phyloP scores from a whole-genome alignment of 805 yeast species.

The Kurtzmaniella cleridarum region DNA sequence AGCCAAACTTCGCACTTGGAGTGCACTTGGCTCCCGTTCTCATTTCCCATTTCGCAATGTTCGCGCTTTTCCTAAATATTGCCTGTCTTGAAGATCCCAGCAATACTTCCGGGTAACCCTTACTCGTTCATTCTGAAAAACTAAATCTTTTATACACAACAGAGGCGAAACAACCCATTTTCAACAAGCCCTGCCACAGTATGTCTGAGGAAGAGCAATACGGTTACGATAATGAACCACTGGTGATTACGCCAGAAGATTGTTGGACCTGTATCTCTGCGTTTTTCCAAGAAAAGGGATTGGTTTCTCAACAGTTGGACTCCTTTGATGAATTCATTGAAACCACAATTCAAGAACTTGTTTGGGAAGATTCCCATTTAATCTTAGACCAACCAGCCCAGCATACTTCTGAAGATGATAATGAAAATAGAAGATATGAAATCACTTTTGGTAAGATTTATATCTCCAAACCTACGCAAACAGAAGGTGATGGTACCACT shows the following conservation, averaged over 20 bases:
- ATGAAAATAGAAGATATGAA: conserved; percentile 87
- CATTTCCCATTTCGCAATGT: too few relatives aligned
- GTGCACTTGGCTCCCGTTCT: too few relatives aligned
- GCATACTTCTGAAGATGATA: conserved; percentile 86
- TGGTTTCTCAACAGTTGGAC: conserved; percentile 96
- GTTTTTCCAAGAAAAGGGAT: conserved; percentile 92
- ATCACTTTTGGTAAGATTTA: conserved; percentile 97
- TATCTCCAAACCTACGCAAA: conserved; percentile 94
- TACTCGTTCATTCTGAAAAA: too few relatives aligned
- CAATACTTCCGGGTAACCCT: too few relatives aligned
- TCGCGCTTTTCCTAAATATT: too few relatives aligned
- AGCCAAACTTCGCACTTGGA: too few relatives aligned
- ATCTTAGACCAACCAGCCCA: conserved; percentile 98
- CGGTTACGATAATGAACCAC: conserved; percentile 61
- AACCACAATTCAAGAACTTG: conserved; percentile 93
- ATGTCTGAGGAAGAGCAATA: conserved; percentile 52
- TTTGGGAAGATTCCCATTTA: conserved; percentile 90
- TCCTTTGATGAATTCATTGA: conserved; percentile 98
- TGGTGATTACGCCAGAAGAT: conserved; percentile 86
- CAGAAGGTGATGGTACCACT: conserved; percentile 99
- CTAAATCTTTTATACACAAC: neutral
- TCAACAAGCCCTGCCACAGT: neutral
- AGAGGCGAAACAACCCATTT: neutral
- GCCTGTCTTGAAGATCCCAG: too few relatives aligned
- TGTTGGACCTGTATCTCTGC: conserved; percentile 98